phyloP scores from a whole-genome alignment of 441 rosid species.

The Biscutella laevigata region DNA sequence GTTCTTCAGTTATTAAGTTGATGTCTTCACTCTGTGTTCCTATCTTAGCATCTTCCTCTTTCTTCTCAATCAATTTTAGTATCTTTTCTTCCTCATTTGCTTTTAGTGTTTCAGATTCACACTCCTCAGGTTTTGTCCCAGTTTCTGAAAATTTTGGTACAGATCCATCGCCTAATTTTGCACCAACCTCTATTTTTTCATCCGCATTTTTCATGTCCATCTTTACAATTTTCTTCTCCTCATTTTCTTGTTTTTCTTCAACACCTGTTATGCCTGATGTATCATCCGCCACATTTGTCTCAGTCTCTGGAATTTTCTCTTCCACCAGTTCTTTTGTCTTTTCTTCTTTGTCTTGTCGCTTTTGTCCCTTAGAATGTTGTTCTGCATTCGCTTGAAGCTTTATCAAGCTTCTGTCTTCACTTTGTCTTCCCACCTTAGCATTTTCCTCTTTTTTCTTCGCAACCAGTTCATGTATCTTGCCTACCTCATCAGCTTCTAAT shows the following conservation, averaged over 20 bases:
- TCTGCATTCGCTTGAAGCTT: constrained; percentile 5
- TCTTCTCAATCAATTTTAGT: not conserved
- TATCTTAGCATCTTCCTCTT: not conserved
- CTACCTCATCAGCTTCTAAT: constrained; percentile 3
- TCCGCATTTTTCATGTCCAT: not conserved
- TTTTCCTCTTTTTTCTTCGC: constrained; percentile 8
- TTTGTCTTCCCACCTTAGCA: not conserved
- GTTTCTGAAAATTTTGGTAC: constrained; percentile 6
- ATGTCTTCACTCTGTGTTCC: not conserved
- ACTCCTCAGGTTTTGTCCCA: not conserved
- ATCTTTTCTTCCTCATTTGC: constrained; percentile 9
- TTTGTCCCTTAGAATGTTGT: not conserved
- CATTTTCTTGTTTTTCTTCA: constrained; percentile 5
- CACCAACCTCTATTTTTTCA: constrained; percentile 4
- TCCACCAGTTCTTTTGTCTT: not conserved
- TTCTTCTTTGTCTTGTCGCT: not conserved
- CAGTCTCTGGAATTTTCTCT: constrained; percentile 6
- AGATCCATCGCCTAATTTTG: not conserved
- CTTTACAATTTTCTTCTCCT: not conserved
- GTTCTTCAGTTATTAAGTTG: not conserved
- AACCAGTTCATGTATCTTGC: constrained; percentile 4
- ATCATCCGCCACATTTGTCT: not conserved
- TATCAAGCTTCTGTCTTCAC: constrained; percentile 9
- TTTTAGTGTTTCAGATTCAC: not conserved
- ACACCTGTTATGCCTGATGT: not conserved